Conservation (phyloP, 2,329 filamentous ascomycete genomes). For the Fusarium pininemorale region DNA sequence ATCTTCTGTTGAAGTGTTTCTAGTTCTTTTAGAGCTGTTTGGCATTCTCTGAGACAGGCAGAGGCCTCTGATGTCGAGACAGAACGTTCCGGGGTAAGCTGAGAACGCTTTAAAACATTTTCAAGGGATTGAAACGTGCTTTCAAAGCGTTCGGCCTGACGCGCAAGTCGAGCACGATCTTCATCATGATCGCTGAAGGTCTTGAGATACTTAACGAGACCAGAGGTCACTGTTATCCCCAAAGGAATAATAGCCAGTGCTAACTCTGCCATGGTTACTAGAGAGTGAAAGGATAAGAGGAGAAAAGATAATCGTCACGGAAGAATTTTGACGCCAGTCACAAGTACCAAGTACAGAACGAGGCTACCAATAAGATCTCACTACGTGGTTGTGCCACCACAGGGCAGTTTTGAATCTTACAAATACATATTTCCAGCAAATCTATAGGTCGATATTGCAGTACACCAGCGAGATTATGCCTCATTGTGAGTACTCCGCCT, state of each 20-base stretch:
- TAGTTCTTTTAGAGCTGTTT: not conserved
- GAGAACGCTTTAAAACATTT: fast-evolving
- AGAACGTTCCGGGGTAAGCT: not conserved
- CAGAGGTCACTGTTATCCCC: not conserved
- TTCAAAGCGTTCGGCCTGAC: not conserved
- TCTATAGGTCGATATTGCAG: fast-evolving
- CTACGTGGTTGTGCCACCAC: fast-evolving
- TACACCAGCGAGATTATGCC: no score
- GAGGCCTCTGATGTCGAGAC: not conserved
- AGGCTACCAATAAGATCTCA: fast-evolving
- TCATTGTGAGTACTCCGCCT: not conserved
- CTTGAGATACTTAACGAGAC: not conserved
- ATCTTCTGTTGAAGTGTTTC: not conserved
- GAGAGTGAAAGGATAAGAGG: fast-evolving
- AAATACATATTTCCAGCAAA: not conserved
- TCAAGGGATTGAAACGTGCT: not conserved
- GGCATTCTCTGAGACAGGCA: fast-evolving
- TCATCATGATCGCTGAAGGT: not conserved
- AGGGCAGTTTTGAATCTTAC: not conserved
- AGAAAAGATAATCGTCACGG: fast-evolving
- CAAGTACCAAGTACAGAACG: not conserved
- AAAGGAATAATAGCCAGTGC: fast-evolving
- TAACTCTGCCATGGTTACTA: fast-evolving
- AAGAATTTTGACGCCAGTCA: fast-evolving
- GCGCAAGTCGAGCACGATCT: not conserved